These are phyloP conservation scores for Polytolypa hystricis DNA, from an alignment of 2,329 filamentous ascomycete genomes.

Conservation along the genomic window DNA sequence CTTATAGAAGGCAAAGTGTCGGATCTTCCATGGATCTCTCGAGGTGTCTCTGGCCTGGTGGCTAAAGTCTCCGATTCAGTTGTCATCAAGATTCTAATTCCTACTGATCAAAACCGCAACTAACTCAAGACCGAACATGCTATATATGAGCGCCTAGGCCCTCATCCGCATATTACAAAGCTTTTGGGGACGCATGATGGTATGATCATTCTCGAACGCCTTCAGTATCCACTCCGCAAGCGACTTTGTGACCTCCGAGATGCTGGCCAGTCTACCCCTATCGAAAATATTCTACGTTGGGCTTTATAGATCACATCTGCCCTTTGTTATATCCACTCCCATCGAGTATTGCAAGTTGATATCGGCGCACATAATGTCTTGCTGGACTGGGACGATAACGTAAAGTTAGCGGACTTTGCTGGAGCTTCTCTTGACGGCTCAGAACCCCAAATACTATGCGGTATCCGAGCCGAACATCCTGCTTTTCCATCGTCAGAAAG, in stretches of 20 bases:
- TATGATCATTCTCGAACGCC: slow-evolving; percentile 3
- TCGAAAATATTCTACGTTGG: slow-evolving; percentile 6
- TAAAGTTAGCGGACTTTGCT: slow-evolving; percentile 13
- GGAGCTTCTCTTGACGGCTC: slow-evolving; percentile 12
- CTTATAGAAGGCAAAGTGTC: no score
- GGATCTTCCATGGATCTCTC: not conserved
- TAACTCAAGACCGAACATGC: not conserved
- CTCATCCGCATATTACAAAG: slow-evolving; percentile 1
- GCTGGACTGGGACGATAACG: slow-evolving; percentile 10
- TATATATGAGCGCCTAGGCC: slow-evolving; percentile 2
- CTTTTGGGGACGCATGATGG: not conserved
- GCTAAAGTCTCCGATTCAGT: not conserved
- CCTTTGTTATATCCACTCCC: slow-evolving; percentile 10
- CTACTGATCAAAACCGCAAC: not conserved
- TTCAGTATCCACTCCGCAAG: slow-evolving; percentile 2
- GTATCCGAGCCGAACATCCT: not conserved
- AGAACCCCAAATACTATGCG: not conserved
- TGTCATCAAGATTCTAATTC: not conserved
- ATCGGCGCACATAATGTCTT: slow-evolving; percentile 13
- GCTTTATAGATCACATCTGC: slow-evolving; percentile 11
- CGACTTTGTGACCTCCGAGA: not conserved
- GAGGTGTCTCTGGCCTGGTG: not conserved
- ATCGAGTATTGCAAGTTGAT: slow-evolving; percentile 11
- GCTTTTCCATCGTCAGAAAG: slow-evolving; percentile 3
- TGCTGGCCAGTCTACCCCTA: not conserved